These are phyloP conservation scores for Lasiosphaeris hirsuta DNA, from an alignment of 495 filamentous ascomycete genomes.

Conservation along the genomic window DNA sequence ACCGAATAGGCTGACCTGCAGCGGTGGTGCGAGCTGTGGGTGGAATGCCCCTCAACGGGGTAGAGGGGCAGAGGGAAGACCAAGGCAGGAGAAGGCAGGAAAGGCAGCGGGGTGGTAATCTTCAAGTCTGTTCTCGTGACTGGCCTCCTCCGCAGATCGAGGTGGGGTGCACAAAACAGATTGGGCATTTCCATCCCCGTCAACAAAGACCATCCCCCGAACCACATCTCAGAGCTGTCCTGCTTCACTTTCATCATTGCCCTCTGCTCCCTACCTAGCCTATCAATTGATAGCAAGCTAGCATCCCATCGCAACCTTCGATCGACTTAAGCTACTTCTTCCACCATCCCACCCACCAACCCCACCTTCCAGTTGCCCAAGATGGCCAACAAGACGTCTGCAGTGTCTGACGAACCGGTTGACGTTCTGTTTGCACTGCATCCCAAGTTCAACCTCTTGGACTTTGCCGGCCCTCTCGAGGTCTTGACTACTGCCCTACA, in stretches of 20 bases:
- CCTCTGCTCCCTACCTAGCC: conserved; percentile 4
- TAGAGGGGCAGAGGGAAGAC: neutral
- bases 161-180: neutral
- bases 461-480: conserved; percentile 67
- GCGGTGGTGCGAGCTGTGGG: neutral
- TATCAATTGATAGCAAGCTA: conserved; percentile 8
- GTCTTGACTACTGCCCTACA: conserved; percentile 57
- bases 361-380: conserved; percentile 22
- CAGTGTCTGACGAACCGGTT: conserved; percentile 48
- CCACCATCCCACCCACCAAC: conserved; percentile 13
- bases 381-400: conserved; percentile 49
- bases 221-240: neutral
- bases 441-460: conserved; percentile 52
- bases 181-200: conserved; percentile 9
- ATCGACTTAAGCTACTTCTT: neutral
- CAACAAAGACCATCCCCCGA: conserved; percentile 1
- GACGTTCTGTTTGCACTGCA: conserved; percentile 51
- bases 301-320: conserved; percentile 7
- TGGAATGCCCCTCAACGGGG: conserved; percentile 14
- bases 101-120: conserved; percentile 12
- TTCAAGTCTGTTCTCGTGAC: conserved; percentile 25
- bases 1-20: conserved; percentile 8
- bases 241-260: conserved; percentile 4
- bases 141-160: conserved; percentile 1
- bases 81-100: no score